phyloP scores from a whole-genome alignment of 495 filamentous ascomycete species.

The Haplographium delicatum region DNA sequence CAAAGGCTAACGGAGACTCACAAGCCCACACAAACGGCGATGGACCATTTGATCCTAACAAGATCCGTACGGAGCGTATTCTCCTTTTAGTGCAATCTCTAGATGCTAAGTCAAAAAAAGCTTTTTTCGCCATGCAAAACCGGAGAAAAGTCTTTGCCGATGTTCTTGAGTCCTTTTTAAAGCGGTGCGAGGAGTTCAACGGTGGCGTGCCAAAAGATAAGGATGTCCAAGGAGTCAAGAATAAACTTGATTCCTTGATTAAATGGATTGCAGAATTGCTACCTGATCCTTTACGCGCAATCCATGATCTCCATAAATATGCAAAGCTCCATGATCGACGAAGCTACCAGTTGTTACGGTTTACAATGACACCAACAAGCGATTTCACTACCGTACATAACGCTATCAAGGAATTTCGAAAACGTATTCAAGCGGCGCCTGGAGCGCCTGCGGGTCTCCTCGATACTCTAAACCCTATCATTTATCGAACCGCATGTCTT shows the following conservation, averaged over 20 bases:
- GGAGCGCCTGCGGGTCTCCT: constrained; percentile 51
- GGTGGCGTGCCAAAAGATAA: constrained; percentile 78
- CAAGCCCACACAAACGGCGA: constrained; percentile 40
- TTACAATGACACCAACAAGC: constrained; percentile 76
- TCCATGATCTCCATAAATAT: constrained; percentile 78
- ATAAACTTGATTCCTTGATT: constrained; percentile 59
- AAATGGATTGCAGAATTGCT: constrained; percentile 66
- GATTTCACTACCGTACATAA: constrained; percentile 88
- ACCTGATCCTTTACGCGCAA: constrained; percentile 63
- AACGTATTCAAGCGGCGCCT: constrained; percentile 66
- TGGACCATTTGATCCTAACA: constrained; percentile 63
- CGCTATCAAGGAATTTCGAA: constrained; percentile 83
- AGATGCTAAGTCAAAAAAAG: constrained; percentile 72
- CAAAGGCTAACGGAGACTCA: constrained; percentile 50
- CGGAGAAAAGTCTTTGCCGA: constrained; percentile 66
- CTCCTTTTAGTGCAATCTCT: constrained; percentile 74
- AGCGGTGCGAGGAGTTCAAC: constrained; percentile 80
- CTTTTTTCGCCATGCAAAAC: constrained; percentile 81
- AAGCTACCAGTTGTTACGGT: constrained; percentile 82
- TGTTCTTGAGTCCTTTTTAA: constrained; percentile 65
- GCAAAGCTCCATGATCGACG: constrained; percentile 88
- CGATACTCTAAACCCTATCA: constrained; percentile 74
- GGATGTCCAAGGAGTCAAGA: constrained; percentile 57
- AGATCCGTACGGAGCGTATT: constrained; percentile 78
- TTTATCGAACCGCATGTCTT: constrained; percentile 77